phyloP scores from a whole-genome alignment of 805 yeast genomes.

The Lipomyces yamadae region DNA sequence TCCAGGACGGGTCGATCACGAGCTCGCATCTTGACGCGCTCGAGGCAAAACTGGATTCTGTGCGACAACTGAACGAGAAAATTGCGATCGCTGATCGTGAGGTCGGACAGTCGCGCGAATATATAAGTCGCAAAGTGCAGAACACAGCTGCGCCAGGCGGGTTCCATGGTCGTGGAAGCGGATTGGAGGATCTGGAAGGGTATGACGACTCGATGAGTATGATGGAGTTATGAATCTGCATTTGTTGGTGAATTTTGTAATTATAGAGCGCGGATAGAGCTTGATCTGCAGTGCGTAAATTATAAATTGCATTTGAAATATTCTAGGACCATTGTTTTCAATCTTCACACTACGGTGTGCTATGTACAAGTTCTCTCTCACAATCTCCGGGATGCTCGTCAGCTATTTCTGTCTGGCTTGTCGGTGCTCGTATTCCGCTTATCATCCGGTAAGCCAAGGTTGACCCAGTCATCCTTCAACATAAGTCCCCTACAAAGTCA shows the following conservation, averaged over 20 bases:
- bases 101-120: constrained; percentile 34
- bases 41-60: constrained; percentile 13
- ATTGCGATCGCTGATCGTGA: constrained; percentile 23
- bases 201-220: constrained; percentile 1
- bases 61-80: constrained; percentile 25
- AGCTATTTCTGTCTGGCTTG: not conserved
- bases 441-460: constrained; percentile 65
- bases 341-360: not conserved
- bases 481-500: constrained; percentile 51
- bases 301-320: constrained; percentile 7
- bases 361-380: not conserved
- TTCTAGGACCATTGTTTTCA: not conserved
- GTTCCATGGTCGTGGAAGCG: not conserved
- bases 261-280: constrained; percentile 1
- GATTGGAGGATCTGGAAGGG: not conserved
- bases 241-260: not conserved
- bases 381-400: not conserved
- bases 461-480: constrained; percentile 63
- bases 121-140: constrained; percentile 6
- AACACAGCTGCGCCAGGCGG: not conserved
- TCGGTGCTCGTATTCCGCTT: constrained; percentile 39
- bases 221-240: not conserved
- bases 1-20: constrained; percentile 15
- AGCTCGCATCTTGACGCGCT: constrained; percentile 18
- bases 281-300: not conserved